Base-by-base conservation (phyloP, 768 basidiomycete genomes). In the Solioccasus polychromus region DNA sequence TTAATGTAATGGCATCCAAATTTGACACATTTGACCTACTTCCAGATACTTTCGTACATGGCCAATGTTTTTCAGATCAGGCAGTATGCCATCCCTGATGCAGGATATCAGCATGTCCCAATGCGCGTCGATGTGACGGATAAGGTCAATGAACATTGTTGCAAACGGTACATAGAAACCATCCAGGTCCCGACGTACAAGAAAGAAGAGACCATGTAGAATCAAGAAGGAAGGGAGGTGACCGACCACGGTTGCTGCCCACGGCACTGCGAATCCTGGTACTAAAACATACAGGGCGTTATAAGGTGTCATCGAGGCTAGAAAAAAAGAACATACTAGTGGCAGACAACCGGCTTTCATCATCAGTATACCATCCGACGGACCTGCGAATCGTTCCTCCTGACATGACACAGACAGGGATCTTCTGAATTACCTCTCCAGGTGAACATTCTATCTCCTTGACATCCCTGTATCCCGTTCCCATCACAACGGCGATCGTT, bases 121-220 rank as follows among this genome's bases (percentile, higher is more conserved):
- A 11, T 50, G 47, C 8, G 55, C 53, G 20, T 61, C 39, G 5
- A 55, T 35, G 23, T 44, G 39, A 9, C 35, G 45, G 11, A 60
- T n/a, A 18, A 61, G 32, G 20, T 44, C 53, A 3, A 52, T 11
- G 17, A 58, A 51, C 12, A 42, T 11, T 3, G 50, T 47, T 18
- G 42, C 32, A 8, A 57, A 58, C 1, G 44, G 23, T 15, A 39
- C 14, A 1, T 2, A 3, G 19, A 61, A 45, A 5, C 1, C n/a
- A 1, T 19, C n/a, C 10, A 62, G 3, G 7, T 47, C 24, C 17
- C 30, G 32, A 23, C 23, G 26, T 9, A 37, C 32, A 8, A 61
- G 47, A 35, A 50, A 53, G 39, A 62, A 61, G 8, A 60, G 48
- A 7, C 52, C 54, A n/a, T 60, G 53, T 5, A 62, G 50, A 20